phyloP scores from a whole-genome alignment of 2,329 filamentous ascomycete genomes.

The Fusarium pilosicola region DNA sequence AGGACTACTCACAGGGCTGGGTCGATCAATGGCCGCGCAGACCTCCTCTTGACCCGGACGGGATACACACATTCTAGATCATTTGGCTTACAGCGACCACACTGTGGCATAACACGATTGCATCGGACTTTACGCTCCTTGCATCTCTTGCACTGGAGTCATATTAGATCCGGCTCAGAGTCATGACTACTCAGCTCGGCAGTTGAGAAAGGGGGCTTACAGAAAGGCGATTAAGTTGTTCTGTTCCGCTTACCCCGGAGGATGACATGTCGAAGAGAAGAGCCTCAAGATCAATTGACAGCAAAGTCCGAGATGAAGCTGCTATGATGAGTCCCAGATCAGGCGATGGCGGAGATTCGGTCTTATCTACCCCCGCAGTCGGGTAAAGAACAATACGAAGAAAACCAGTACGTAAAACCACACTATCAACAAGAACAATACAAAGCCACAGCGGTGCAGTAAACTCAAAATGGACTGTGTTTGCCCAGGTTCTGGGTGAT shows the following conservation, averaged over 20 bases:
- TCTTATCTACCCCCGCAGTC: conserved; percentile 7
- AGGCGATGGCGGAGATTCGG: conserved; percentile 25
- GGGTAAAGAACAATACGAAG: neutral
- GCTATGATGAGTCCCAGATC: neutral
- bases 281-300: neutral
- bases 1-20: conserved; percentile 30
- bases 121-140: conserved; percentile 47
- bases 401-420: conserved; percentile 4
- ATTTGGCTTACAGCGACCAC: conserved; percentile 42
- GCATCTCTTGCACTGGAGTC: conserved; percentile 38
- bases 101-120: conserved; percentile 45
- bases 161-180: neutral
- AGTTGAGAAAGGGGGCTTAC: conserved; percentile 12
- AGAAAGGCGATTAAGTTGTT: conserved; percentile 42
- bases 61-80: conserved; percentile 45
- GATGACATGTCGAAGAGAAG: conserved; percentile 13
- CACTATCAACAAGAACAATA: conserved; percentile 20
- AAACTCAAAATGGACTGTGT: conserved; percentile 4
- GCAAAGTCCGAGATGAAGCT: conserved; percentile 17
- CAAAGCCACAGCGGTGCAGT: conserved; percentile 1
- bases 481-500: conserved; percentile 7
- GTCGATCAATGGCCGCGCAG: conserved; percentile 24
- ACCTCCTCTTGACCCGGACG: conserved; percentile 41
- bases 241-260: conserved; percentile 9
- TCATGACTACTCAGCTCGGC: neutral